These are phyloP conservation scores for Fusarium odoratissimum DNA, from an alignment of 2,329 filamentous ascomycete species.

Conservation along the genomic window DNA sequence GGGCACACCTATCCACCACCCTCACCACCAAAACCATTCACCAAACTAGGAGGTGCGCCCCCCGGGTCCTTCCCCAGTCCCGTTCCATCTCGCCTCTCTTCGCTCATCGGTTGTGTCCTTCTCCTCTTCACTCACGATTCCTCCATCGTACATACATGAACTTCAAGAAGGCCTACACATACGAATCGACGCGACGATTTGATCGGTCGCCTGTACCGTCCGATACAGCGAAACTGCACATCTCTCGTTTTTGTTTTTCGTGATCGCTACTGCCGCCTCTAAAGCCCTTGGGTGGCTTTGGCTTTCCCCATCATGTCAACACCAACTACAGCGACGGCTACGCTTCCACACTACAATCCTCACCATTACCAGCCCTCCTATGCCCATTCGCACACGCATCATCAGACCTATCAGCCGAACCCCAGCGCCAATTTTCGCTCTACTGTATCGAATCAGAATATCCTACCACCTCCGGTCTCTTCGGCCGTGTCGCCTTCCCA, in stretches of 20 bases:
- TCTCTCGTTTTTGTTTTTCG: conserved; percentile 21
- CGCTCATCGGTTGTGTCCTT: conserved; percentile 31
- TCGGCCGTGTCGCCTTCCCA: conserved; percentile 43
- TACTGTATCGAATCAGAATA: conserved; percentile 41
- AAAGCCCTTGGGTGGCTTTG: conserved; percentile 42
- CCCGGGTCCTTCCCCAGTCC: conserved; percentile 33
- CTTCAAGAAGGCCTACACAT: conserved; percentile 16
- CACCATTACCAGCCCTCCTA: conserved; percentile 70
- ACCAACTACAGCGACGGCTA: conserved; percentile 80
- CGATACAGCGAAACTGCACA: conserved; percentile 29
- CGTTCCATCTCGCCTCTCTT: conserved; percentile 40
- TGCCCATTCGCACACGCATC: conserved; percentile 55
- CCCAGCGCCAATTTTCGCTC: conserved; percentile 48
- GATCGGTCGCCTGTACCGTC: conserved; percentile 34
- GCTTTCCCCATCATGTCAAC: conserved; percentile 74
- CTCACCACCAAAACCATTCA: conserved; percentile 38
- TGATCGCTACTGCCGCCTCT: conserved; percentile 26
- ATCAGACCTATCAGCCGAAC: conserved; percentile 46
- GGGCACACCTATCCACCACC: conserved; percentile 8
- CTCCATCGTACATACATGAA: conserved; percentile 18
- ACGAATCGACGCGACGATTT: conserved; percentile 34
- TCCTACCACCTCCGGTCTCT: conserved; percentile 48
- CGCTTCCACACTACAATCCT: conserved; percentile 75
- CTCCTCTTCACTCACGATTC: conserved; percentile 34
- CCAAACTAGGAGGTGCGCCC: conserved; percentile 35